These are phyloP conservation scores for Drosera spatulata DNA, from an alignment of 179 eudicot species.

Conservation along the genomic window DNA sequence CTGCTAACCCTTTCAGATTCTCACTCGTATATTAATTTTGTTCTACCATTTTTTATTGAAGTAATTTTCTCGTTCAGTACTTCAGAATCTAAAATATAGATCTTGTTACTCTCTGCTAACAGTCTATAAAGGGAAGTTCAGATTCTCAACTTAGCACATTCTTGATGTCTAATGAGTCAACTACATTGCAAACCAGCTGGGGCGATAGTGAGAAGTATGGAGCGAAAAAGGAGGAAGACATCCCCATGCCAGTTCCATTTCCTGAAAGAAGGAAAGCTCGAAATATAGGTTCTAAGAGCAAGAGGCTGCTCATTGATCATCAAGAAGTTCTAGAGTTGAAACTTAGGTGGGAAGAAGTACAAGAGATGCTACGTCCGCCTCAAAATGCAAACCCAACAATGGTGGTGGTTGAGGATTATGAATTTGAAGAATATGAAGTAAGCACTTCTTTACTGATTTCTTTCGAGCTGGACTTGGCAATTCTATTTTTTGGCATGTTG, in stretches of 20 bases:
- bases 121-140: conserved; percentile 48
- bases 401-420: conserved; percentile 35
- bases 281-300: conserved; percentile 56
- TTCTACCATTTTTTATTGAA: no score
- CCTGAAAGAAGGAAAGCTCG: conserved; percentile 65
- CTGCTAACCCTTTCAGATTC: background rate
- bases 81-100: conserved; percentile 27
- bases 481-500: no score
- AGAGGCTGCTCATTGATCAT: conserved; percentile 39
- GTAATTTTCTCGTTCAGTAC: background rate
- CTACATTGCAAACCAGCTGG: conserved; percentile 35
- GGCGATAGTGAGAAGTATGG: conserved; percentile 36
- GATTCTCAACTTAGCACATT: conserved; percentile 36
- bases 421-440: conserved; percentile 45
- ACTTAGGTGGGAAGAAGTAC: conserved; percentile 46
- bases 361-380: conserved; percentile 47
- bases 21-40: background rate
- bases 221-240: conserved; percentile 32
- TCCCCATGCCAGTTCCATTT: conserved; percentile 18
- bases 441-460: conserved; percentile 4
- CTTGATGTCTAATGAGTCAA: conserved; percentile 36
- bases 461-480: background rate
- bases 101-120: conserved; percentile 37
- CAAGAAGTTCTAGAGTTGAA: conserved; percentile 30
- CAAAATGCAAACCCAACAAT: conserved; percentile 28